Evolutionary conservation across 441 rosid species (phyloP), one percentile per base, ranked within the genome.

Genomic region (Adansonia grandidieri): DNA sequence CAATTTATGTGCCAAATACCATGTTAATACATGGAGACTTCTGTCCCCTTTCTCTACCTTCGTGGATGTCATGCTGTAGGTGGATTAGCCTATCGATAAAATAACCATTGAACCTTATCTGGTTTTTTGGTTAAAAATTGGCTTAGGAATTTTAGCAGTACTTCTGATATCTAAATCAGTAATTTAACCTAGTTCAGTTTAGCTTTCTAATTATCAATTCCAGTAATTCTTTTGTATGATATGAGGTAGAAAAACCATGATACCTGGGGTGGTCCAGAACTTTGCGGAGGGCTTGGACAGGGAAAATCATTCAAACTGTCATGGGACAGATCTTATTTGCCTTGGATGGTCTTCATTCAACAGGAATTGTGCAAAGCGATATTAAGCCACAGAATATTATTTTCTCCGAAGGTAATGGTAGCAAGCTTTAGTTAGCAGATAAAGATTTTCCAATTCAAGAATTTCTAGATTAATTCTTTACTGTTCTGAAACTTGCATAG

Each of bases 291-390:
- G 97, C 63, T 48, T 91, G 78, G 97, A 86, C 83, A 91, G 98
- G 85, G 99, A 96, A 78, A 82, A 89, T 93, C 85, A 89, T 96
- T 81, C 94, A 92, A 84, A 91, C 99, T 77, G 85, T 93, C 72
- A 89, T 92, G 93, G 86, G 97, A 75, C 98, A 93, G 75, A 72
- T 93, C 79, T 84, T 96, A 87, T 93, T 96, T 87, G 98, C 94
- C 65, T 72, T 96, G 86, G 99, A 96, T 81, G 95, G 97, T 71
- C 98, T 96, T 81, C 99, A 92, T 86, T 94, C 97, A 2, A 96
- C 98, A 0, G 99, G 97, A 82, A 96, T 92, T 81, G 97, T 93
- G 50, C 99, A 95, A 68, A 86, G 99, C 78, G 99, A 93, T 80
- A 86, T 96, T 40, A 93, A 96, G 89, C 98, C 96, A 56, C 99